Evolutionary conservation across 345 rosid species (phyloP).

Genomic region (Dovyalis caffra): DNA sequence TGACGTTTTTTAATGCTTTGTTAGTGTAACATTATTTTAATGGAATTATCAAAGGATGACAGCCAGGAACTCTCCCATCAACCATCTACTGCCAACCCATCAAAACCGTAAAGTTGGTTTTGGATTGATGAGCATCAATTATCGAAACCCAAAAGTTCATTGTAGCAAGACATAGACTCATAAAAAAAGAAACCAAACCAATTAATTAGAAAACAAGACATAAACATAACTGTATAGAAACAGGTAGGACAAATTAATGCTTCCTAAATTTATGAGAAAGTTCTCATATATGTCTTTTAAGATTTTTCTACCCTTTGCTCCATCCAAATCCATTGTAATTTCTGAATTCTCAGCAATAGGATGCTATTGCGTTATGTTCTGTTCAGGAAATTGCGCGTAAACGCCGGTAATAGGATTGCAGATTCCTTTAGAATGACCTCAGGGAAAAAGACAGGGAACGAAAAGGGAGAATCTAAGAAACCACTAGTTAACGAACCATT

Average conservation of each 20-base stretch:
- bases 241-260: background rate
- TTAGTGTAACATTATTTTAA: too few relatives aligned
- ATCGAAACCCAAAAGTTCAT: background rate
- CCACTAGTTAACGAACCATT: background rate
- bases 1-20: too few relatives aligned
- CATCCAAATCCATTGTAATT: background rate
- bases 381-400: background rate
- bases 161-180: background rate
- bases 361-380: background rate
- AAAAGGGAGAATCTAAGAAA: constrained; percentile 8
- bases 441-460: background rate
- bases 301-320: background rate
- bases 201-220: background rate
- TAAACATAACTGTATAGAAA: background rate
- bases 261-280: background rate
- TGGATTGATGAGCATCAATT: background rate
- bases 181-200: too few relatives aligned
- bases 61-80: too few relatives aligned
- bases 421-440: too few relatives aligned
- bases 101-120: background rate
- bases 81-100: too few relatives aligned
- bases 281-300: background rate
- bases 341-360: too few relatives aligned
- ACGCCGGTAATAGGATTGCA: too few relatives aligned
- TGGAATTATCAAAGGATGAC: too few relatives aligned